Evolutionary conservation across 2,329 filamentous ascomycete genomes (phyloP).

Genomic region (Aspergillus carbonarius): DNA sequence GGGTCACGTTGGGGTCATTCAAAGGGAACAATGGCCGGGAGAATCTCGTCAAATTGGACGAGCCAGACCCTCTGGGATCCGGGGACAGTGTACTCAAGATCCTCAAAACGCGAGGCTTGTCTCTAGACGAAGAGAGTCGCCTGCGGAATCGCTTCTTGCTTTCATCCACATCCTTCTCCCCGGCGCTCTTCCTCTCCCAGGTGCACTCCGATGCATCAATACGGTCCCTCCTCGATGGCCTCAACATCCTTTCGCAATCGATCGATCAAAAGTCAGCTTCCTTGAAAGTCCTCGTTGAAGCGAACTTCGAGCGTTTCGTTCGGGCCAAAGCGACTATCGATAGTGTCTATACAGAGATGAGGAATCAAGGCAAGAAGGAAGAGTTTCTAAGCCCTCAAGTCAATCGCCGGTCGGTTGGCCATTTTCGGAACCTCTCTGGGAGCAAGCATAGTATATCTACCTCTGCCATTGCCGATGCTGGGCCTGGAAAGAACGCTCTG

Average conservation of each 20-base stretch:
- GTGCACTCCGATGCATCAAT: conserved; percentile 86
- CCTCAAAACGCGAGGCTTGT: conserved; percentile 72
- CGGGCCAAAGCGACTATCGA: conserved; percentile 97
- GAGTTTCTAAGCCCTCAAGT: conserved; percentile 39
- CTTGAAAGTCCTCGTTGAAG: conserved; percentile 92
- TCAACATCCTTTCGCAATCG: conserved; percentile 82
- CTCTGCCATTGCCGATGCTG: conserved; percentile 40
- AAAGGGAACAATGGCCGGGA: conserved; percentile 67
- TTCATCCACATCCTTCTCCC: conserved; percentile 93
- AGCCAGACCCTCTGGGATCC: conserved; percentile 86
- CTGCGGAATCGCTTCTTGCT: conserved; percentile 89
- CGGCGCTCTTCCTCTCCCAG: conserved; percentile 85
- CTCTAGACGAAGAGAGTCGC: conserved; percentile 78
- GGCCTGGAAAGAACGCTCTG: conserved; percentile 83
- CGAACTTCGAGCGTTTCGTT: conserved; percentile 97
- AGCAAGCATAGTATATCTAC: conserved; percentile 43
- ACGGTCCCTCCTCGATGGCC: conserved; percentile 72
- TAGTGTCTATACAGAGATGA: conserved; percentile 98
- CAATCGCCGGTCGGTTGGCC: conserved; percentile 64
- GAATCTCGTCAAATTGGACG: conserved; percentile 83
- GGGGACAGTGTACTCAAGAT: conserved; percentile 82
- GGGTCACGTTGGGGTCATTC: conserved; percentile 65
- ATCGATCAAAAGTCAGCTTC: conserved; percentile 98
- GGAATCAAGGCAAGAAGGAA: conserved; percentile 62
- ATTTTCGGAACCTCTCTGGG: conserved; percentile 57